Base-by-base conservation (phyloP, 192 early-diverging fungal genomes). In the Entophlyctis luteolus region DNA sequence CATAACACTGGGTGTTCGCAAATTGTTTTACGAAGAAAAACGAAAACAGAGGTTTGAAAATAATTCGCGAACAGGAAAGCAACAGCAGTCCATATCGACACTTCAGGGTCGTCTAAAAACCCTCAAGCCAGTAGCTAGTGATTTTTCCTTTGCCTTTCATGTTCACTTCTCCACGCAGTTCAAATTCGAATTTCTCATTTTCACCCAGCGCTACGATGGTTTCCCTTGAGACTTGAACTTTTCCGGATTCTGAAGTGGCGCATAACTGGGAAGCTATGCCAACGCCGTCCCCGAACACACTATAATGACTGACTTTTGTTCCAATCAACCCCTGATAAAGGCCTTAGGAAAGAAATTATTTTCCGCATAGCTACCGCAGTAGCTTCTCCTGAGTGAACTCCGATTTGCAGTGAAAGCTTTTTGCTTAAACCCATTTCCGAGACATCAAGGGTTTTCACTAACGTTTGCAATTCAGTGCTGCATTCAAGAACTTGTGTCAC, bases 251-350 rank as follows among this genome's bases (percentile, higher is more conserved):
- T 8, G 70, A 50, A 23, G 68, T 73, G 18, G 70, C 59, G 37
- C 77, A 77, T 70, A 77, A 74, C 38, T 67, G n/a, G 28, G 50
- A 65, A 23, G 74, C 74, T 3, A 65, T 76, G 48, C 69, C 73
- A n/a, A 74, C 70, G 3, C 74, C 74, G 59, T 77, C 71, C 27
- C 76, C 73, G 62, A 78, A 78, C 35, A 78, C 28, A 56, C 75
- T 73, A 50, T 78, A 78, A n/a, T 71, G 39, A 16, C 76, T 73
- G 74, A 78, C 76, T 28, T 78, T 78, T 38, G 55, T 65, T 52
- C 77, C 77, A 39, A 78, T 67, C 2, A 78, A 59, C 23, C 77
- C 77, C 25, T 77, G 48, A 23, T 12, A 31, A 35, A 28, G 16
- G 25, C 58, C 0, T 45, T 4, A 59, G 20, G 12, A 53, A 52